Evolutionary conservation across 768 basidiomycete genomes (phyloP).

Genomic region (Porphyrellus cyaneotinctus): DNA sequence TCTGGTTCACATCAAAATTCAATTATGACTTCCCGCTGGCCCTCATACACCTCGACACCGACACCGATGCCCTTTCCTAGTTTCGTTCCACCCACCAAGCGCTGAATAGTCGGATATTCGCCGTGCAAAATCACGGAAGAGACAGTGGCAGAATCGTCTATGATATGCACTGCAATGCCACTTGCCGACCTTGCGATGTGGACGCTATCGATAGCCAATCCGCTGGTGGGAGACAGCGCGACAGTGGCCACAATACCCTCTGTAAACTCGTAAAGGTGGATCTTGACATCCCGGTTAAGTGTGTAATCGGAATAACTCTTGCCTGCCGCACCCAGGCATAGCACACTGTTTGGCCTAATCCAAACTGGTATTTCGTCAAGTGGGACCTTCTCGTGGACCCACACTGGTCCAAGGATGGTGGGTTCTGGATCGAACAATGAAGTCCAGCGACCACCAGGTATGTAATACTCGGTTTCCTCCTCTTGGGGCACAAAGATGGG

Average conservation of each 20-base stretch:
- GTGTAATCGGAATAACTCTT: constrained; percentile 49
- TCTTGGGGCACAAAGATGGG: constrained; percentile 54
- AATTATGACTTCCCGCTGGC: constrained; percentile 5
- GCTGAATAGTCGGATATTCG: constrained; percentile 8
- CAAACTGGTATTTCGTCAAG: constrained; percentile 64
- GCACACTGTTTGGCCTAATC: constrained; percentile 54
- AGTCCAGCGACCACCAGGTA: constrained; percentile 60
- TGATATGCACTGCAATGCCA: constrained; percentile 5
- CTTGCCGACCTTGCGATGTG: constrained; percentile 10
- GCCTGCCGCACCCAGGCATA: constrained; percentile 32
- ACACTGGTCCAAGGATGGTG: constrained; percentile 53
- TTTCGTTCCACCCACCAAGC: constrained; percentile 7
- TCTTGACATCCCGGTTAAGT: constrained; percentile 39
- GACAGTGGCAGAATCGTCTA: constrained; percentile 7
- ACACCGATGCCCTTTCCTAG: neutral
- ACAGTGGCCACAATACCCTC: constrained; percentile 33
- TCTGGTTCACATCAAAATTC: constrained; percentile 13
- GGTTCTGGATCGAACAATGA: constrained; percentile 54
- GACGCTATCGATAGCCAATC: neutral
- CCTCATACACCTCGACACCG: constrained; percentile 1
- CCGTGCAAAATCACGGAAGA: constrained; percentile 14
- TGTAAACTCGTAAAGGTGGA: constrained; percentile 51
- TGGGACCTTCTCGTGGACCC: constrained; percentile 61
- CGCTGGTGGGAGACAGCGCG: constrained; percentile 15
- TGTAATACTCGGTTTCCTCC: constrained; percentile 56